Percentiles rank a stretch among this genome's conserved stretches.
Conservation (phyloP, 2,329 filamentous ascomycete species). For the Cadophora malorum region DNA sequence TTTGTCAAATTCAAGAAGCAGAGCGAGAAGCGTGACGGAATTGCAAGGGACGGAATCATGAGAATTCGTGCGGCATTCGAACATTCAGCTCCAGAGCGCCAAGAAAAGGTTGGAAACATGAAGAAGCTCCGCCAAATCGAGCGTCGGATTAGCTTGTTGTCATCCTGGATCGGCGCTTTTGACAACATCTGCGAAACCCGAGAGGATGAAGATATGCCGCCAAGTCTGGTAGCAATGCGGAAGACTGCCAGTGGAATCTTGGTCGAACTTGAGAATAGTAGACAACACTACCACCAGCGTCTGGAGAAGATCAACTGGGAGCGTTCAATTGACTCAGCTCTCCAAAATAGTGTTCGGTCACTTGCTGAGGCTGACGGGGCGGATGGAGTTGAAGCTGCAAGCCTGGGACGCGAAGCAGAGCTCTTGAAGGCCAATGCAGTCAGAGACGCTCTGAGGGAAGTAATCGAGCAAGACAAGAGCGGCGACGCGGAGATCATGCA, state of each 20-base stretch:
- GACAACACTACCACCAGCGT: slow-evolving; percentile 88
- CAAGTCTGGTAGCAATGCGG: slow-evolving; percentile 75
- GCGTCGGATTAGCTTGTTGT: slow-evolving; percentile 83
- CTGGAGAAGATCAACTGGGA: slow-evolving; percentile 86
- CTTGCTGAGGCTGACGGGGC: slow-evolving; percentile 73
- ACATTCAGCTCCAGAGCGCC: slow-evolving; percentile 76
- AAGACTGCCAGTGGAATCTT: slow-evolving; percentile 90
- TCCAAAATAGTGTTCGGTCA: slow-evolving; percentile 83
- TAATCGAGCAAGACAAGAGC: slow-evolving; percentile 83
- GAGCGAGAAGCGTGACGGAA: slow-evolving; percentile 78
- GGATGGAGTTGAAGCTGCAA: slow-evolving; percentile 72
- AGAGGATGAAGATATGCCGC: slow-evolving; percentile 73
- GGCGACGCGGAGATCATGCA: slow-evolving; percentile 82
- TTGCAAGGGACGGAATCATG: slow-evolving; percentile 78
- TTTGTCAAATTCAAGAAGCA: slow-evolving; percentile 93
- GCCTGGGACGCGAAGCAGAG: slow-evolving; percentile 81
- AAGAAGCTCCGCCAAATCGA: slow-evolving; percentile 84
- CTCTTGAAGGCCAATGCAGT: slow-evolving; percentile 83
- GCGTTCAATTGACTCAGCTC: slow-evolving; percentile 81
- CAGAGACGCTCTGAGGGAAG: slow-evolving; percentile 76
- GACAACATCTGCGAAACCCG: slow-evolving; percentile 78
- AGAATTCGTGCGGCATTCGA: slow-evolving; percentile 86
- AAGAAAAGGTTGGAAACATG: slow-evolving; percentile 80
- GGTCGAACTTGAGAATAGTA: slow-evolving; percentile 85
- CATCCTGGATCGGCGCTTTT: slow-evolving; percentile 91